Percentiles rank a stretch among this genome's conserved stretches.
Conservation (phyloP, 176 grass and related monocot genomes). For the Lolium multiflorum region DNA sequence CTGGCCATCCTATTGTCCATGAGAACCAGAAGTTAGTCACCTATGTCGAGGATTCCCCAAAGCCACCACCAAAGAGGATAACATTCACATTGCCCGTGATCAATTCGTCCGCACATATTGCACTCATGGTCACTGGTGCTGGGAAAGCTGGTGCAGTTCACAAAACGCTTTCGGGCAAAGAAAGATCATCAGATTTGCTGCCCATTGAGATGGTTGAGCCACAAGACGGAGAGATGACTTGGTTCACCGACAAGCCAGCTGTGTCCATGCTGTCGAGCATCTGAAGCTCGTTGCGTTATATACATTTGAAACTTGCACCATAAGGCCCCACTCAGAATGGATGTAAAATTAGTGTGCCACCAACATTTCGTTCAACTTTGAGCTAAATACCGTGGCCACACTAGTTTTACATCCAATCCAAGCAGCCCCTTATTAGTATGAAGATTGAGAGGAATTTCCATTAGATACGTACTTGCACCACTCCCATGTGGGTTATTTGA, state of each 20-base stretch:
- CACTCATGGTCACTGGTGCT: slow-evolving; percentile 72
- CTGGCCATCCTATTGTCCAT: slow-evolving; percentile 70
- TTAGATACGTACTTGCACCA: neutral
- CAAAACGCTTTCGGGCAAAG: slow-evolving; percentile 58
- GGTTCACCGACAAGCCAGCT: slow-evolving; percentile 92
- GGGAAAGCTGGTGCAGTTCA: slow-evolving; percentile 71
- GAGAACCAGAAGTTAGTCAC: slow-evolving; percentile 77
- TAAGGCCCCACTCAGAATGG: neutral
- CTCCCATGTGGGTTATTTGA: neutral
- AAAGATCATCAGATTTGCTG: slow-evolving; percentile 59
- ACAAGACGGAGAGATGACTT: slow-evolving; percentile 68
- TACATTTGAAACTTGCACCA: neutral
- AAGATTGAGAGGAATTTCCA: neutral
- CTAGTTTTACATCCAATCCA: too few relatives aligned
- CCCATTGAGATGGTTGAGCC: slow-evolving; percentile 84
- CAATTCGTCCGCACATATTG: slow-evolving; percentile 69
- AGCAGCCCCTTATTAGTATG: neutral
- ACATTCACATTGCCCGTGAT: slow-evolving; percentile 88
- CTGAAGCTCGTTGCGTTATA: neutral
- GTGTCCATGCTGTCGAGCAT: slow-evolving; percentile 52
- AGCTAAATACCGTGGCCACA: too few relatives aligned
- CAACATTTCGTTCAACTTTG: too few relatives aligned
- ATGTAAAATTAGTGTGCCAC: too few relatives aligned
- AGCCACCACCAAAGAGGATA: slow-evolving; percentile 82
- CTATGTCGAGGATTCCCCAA: slow-evolving; percentile 85